Percentiles rank a stretch among this genome's conserved stretches.
These are phyloP conservation scores for Trichosporon faecale DNA, from an alignment of 1,284 basidiomycete species.

Conservation along the genomic window DNA sequence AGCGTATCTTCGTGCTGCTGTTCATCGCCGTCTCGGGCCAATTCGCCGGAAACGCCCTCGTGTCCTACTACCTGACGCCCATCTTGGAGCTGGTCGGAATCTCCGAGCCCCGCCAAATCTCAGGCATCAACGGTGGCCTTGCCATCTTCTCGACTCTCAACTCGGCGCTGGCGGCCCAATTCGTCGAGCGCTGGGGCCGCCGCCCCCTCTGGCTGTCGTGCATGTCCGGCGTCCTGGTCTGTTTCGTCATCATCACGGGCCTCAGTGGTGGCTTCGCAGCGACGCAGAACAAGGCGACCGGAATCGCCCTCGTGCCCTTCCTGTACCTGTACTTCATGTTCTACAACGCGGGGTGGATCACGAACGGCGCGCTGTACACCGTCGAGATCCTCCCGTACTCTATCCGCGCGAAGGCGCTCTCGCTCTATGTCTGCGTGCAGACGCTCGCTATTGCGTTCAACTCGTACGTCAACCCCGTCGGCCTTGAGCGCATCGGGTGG, in stretches of 20 bases:
- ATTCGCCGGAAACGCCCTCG: constrained; percentile 66
- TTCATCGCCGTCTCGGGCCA: constrained; percentile 56
- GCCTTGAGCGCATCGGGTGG: constrained; percentile 52
- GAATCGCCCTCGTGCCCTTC: constrained; percentile 59
- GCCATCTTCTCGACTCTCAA: constrained; percentile 37
- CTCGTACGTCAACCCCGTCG: constrained; percentile 76
- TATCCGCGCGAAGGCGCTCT: constrained; percentile 32
- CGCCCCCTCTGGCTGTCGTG: constrained; percentile 55
- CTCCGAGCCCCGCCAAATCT: constrained; percentile 60
- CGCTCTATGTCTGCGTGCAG: constrained; percentile 17
- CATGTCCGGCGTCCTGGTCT: constrained; percentile 59
- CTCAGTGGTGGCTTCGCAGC: constrained; percentile 56
- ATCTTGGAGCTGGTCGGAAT: constrained; percentile 69
- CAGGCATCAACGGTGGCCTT: constrained; percentile 68
- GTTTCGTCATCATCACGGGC: constrained; percentile 63
- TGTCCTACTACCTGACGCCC: constrained; percentile 66
- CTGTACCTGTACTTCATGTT: constrained; percentile 68
- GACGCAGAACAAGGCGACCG: constrained; percentile 41
- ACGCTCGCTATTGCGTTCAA: constrained; percentile 65
- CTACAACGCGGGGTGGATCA: constrained; percentile 49
- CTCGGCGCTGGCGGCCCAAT: constrained; percentile 35
- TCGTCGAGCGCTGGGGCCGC: constrained; percentile 36
- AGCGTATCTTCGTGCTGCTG: constrained; percentile 55
- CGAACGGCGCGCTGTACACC: constrained; percentile 27
- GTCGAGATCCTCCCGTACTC: constrained; percentile 36